These are phyloP conservation scores for Russula griseocarnosa DNA, from an alignment of 768 basidiomycete species.

Conservation along the genomic window DNA sequence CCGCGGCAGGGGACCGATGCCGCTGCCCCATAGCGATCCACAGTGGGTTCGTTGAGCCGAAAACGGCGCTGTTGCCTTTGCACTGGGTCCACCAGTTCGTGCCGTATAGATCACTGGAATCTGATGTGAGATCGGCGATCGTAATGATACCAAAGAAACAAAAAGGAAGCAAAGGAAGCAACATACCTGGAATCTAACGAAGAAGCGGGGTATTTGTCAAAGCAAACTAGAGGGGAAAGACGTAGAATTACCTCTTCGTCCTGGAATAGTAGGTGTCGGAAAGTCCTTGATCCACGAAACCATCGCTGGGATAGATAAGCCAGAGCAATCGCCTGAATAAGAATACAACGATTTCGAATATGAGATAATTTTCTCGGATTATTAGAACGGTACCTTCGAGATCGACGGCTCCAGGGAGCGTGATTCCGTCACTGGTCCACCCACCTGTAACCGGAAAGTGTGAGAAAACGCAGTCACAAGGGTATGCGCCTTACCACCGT, in stretches of 20 bases:
- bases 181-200: conserved; percentile 42
- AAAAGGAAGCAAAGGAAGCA: not conserved
- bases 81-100: conserved; percentile 67
- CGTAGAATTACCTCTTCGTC: conserved; percentile 42
- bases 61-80: conserved; percentile 54
- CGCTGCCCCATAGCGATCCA: not conserved
- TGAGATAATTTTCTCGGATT: not conserved
- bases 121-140: not conserved
- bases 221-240: not conserved
- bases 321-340: conserved; percentile 53
- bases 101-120: conserved; percentile 53
- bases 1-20: not conserved
- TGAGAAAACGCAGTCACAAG: not conserved
- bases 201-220: not conserved
- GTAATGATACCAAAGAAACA: not conserved
- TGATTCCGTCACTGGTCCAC: conserved; percentile 10
- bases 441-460: not conserved
- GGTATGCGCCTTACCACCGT: conserved; percentile 31
- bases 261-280: conserved; percentile 52
- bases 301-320: conserved; percentile 49
- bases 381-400: conserved; percentile 2
- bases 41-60: conserved; percentile 50
- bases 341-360: not conserved
- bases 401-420: conserved; percentile 5
- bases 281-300: conserved; percentile 62